Conservation (phyloP, 2,329 filamentous ascomycete species). For the Neonectria hederae region DNA sequence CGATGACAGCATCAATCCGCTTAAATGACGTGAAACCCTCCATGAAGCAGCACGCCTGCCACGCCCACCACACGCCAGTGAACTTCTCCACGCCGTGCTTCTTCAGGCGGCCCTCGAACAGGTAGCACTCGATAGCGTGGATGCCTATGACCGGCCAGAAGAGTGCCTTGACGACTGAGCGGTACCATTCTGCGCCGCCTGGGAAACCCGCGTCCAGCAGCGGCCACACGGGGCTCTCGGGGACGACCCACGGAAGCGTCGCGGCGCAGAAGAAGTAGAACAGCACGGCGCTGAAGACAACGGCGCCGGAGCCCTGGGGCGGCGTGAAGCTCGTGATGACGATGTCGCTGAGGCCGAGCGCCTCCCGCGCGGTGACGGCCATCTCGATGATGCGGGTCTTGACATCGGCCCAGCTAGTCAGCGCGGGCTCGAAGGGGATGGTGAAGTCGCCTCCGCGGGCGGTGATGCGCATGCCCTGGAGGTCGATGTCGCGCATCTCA, state of each 20-base stretch:
- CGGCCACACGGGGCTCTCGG: conserved; percentile 60
- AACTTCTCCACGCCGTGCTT: conserved; percentile 59
- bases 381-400: conserved; percentile 78
- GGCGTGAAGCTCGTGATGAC: conserved; percentile 52
- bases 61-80: conserved; percentile 62
- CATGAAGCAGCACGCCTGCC: conserved; percentile 62
- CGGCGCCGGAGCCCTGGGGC: conserved; percentile 56
- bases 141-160: conserved; percentile 68
- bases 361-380: conserved; percentile 63
- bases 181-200: conserved; percentile 66
- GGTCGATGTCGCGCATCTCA: conserved; percentile 71
- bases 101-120: conserved; percentile 59
- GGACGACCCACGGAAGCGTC: conserved; percentile 58
- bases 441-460: conserved; percentile 57
- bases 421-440: conserved; percentile 75
- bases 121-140: conserved; percentile 71
- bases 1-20: conserved; percentile 61
- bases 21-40: conserved; percentile 63
- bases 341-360: conserved; percentile 66
- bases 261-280: conserved; percentile 65
- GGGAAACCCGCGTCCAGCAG: conserved; percentile 63
- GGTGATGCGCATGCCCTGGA: conserved; percentile 70
- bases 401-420: conserved; percentile 73
- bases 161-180: conserved; percentile 67
- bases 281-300: conserved; percentile 64